phyloP scores from a whole-genome alignment of 1,284 basidiomycete genomes.

The Takashimella tepidaria region DNA sequence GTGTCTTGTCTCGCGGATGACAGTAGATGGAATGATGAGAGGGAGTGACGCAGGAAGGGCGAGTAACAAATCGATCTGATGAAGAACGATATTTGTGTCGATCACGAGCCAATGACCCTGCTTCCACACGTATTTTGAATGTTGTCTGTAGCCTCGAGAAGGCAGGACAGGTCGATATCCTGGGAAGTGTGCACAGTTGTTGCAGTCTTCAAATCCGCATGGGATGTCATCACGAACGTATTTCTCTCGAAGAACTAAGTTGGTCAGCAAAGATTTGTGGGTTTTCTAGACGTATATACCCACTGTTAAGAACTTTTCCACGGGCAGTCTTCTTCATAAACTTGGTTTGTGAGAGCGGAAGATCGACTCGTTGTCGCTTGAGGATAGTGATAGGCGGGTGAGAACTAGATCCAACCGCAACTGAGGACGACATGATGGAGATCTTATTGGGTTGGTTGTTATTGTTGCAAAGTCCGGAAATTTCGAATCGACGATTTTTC shows the following conservation, averaged over 20 bases:
- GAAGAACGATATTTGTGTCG: conserved; percentile 93
- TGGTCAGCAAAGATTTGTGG: neutral
- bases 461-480: no score
- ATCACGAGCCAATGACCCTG: conserved; percentile 75
- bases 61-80: conserved; percentile 93
- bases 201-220: conserved; percentile 78
- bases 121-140: conserved; percentile 38
- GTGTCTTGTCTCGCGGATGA: conserved; percentile 92
- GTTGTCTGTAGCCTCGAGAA: conserved; percentile 53
- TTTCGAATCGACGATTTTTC: no score
- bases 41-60: conserved; percentile 66
- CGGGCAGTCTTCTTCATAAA: conserved; percentile 92
- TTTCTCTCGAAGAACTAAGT: conserved; percentile 78
- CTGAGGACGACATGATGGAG: no score
- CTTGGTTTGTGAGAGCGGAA: conserved; percentile 72
- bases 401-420: neutral
- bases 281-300: conserved; percentile 12
- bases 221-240: conserved; percentile 89
- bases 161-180: conserved; percentile 52
- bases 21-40: conserved; percentile 88
- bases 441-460: no score
- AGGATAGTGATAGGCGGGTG: conserved; percentile 61
- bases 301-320: conserved; percentile 91
- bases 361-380: conserved; percentile 67
- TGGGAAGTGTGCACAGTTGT: conserved; percentile 54